Evolutionary conservation across 345 rosid species (phyloP), one percentile per base, ranked within the genome.

Genomic region (Boechera divaricarpa): DNA sequence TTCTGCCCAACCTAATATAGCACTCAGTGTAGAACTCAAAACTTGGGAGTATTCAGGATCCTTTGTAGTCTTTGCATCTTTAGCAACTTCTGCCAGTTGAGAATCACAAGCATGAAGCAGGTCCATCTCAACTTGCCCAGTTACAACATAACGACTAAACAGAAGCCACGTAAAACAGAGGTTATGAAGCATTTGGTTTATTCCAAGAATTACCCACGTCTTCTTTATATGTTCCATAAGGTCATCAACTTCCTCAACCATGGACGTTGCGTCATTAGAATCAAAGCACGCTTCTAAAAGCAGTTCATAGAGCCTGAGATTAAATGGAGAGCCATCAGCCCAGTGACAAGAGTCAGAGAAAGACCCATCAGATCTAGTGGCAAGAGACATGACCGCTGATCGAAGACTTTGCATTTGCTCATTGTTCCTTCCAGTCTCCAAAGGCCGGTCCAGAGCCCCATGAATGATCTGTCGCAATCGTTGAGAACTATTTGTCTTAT

Each of bases 171-270:
- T 84, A 76, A 90, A 89, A 82, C 97, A 91, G 44, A 95, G 82
- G 72, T 92, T 92, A 75, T 92, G 99, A 13, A 92, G 85, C 87
- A 85, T 81, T 72, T 92, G 94, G 83, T 88, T 89, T 21, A 95
- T 86, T 48, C 99, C 97, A 51, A 95, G 96, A 58, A 95, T 83
- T 26, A 81, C 86, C 99, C 99, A 95, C 0, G 99, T 91, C 85
- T 95, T 95, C 89, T 92, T 95, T 62, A 95, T 86, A n/a, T 89
- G 87, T 77, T 95, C 99, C 94, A 92, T 88, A 59, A 95, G 94
- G 63, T 95, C 98, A 26, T 95, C 99, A 63, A 88, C 84, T 79
- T 95, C 99, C 81, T 95, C 99, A 21, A 92, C 80, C 75, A 91
- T 73, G 21, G 97, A 85, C 4, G 90, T 73, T 39, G 86, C 89